A percentile compares a stretch with the other conserved stretches of the same genome.
Evolutionary conservation across 2,329 filamentous ascomycete species (phyloP).

Genomic region (Apiospora arundinis): DNA sequence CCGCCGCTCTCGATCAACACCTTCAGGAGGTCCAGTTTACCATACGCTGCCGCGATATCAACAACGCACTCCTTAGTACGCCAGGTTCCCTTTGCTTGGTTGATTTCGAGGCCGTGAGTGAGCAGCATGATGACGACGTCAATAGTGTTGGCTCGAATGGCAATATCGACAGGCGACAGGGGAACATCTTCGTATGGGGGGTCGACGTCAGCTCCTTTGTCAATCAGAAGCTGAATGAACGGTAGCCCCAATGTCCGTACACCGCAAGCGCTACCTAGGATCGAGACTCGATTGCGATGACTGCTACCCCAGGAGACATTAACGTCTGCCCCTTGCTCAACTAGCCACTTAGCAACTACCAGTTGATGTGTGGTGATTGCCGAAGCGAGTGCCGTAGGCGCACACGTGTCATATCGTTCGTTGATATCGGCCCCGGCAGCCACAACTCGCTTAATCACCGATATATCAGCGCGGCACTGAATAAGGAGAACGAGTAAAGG

Average conservation of each 20-base stretch:
- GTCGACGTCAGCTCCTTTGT: not conserved
- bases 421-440: not conserved
- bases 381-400: not conserved
- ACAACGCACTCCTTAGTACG: not conserved
- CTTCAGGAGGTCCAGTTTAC: not conserved
- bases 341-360: not conserved
- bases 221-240: not conserved
- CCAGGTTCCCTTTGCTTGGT: not conserved
- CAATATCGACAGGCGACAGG: not conserved
- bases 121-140: not conserved
- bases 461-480: not conserved
- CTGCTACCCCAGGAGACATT: not conserved
- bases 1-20: not conserved
- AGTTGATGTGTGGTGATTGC: not conserved
- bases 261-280: not conserved
- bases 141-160: accelerated
- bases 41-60: not conserved
- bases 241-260: not conserved
- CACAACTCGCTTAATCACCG: not conserved
- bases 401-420: not conserved
- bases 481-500: not conserved
- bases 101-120: not conserved
- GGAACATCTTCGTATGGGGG: not conserved
- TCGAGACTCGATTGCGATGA: not conserved
- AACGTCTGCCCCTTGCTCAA: not conserved